phyloP scores from a whole-genome alignment of 768 basidiomycete species.

The Imleria badia region DNA sequence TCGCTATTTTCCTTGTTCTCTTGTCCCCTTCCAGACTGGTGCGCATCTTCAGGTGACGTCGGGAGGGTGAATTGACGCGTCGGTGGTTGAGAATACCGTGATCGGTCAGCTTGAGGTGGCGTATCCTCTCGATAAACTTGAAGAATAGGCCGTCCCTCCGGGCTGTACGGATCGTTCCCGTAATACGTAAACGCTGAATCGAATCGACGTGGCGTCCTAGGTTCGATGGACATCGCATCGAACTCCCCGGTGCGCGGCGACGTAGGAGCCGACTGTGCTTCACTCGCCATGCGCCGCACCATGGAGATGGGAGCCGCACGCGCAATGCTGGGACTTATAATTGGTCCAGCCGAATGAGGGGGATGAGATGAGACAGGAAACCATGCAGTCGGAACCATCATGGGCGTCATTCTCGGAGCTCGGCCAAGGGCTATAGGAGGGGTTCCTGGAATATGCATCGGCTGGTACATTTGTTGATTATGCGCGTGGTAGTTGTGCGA shows the following conservation, averaged over 20 bases:
- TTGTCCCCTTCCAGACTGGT: conserved; percentile 9
- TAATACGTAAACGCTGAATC: conserved; percentile 37
- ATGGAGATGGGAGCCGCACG: conserved; percentile 15
- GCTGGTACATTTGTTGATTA: conserved; percentile 33
- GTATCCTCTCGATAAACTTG: conserved; percentile 25
- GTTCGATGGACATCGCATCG: conserved; percentile 40
- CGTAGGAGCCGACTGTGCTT: conserved; percentile 35
- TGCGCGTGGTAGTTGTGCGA: conserved; percentile 33
- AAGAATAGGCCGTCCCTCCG: conserved; percentile 10
- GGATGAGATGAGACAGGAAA: conserved; percentile 12
- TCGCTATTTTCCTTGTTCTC: conserved; percentile 43
- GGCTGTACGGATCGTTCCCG: conserved; percentile 15
- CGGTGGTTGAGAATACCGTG: conserved; percentile 12
- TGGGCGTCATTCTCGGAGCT: conserved; percentile 1
- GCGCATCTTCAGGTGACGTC: conserved; percentile 14
- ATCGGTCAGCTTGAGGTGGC: conserved; percentile 19
- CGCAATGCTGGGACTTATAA: conserved; percentile 10
- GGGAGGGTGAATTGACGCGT: conserved; percentile 10
- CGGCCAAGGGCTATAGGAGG: conserved; percentile 11
- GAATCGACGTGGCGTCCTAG: conserved; percentile 43
- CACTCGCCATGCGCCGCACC: conserved; percentile 3
- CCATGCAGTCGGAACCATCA: conserved; percentile 14
- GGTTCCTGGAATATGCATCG: conserved; percentile 27
- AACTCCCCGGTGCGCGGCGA: conserved; percentile 43
- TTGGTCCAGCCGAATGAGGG: conserved; percentile 14